Evolutionary conservation across 345 rosid species (phyloP).

Genomic region (Citrus reticulata): DNA sequence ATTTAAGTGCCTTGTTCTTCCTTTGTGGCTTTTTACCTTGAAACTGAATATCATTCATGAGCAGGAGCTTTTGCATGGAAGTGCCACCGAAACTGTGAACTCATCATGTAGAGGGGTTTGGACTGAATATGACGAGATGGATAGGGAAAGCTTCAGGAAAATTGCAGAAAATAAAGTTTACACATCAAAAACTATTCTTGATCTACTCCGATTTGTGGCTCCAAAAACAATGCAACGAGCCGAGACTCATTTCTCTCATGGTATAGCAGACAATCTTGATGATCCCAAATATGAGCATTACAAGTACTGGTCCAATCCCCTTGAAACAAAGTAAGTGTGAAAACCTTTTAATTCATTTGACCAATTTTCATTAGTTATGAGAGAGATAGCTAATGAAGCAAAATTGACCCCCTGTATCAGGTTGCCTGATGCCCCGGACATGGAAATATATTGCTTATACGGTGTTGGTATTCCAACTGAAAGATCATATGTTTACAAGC

Average conservation of each 20-base stretch:
- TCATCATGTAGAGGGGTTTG: conserved; percentile 42
- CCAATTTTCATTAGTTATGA: neutral
- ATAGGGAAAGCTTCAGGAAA: conserved; percentile 37
- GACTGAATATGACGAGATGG: conserved; percentile 66
- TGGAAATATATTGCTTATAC: conserved; percentile 64
- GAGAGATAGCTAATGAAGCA: neutral
- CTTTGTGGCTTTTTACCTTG: neutral
- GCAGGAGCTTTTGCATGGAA: conserved; percentile 28
- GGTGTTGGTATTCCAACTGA: conserved; percentile 76
- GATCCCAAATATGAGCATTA: conserved; percentile 58
- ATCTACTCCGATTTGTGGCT: conserved; percentile 56
- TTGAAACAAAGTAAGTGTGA: conserved; percentile 56
- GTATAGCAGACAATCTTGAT: conserved; percentile 60
- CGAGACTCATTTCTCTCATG: conserved; percentile 73
- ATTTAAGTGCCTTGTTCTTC: neutral
- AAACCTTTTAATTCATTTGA: neutral
- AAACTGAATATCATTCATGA: neutral
- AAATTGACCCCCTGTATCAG: conserved; percentile 29
- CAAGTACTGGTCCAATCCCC: conserved; percentile 81
- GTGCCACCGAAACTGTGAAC: conserved; percentile 12
- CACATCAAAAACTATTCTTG: conserved; percentile 40
- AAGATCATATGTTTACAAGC: conserved; percentile 65
- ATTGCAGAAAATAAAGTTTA: conserved; percentile 54
- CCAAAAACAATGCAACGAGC: conserved; percentile 66
- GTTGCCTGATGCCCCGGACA: conserved; percentile 62